Evolutionary conservation across 2,329 filamentous ascomycete species (phyloP).

Genomic region (Sclerotinia minor): DNA sequence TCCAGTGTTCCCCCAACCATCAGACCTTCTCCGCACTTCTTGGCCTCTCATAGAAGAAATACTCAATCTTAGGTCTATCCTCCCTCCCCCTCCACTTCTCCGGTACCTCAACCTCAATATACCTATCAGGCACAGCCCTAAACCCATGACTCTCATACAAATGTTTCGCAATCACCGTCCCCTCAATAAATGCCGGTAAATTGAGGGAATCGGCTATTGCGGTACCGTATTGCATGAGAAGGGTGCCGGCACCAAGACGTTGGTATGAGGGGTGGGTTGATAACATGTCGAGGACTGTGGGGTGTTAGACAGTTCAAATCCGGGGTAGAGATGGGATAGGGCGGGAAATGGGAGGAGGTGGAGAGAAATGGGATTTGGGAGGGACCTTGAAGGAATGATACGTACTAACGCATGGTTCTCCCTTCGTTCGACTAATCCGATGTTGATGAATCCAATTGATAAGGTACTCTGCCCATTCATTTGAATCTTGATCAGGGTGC

Average conservation of each 20-base stretch:
- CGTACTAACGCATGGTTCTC: slow-evolving; percentile 29
- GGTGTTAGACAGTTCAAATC: background rate
- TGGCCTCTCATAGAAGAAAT: slow-evolving; percentile 28
- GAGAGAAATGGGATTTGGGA: background rate
- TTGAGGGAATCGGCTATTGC: slow-evolving; percentile 35
- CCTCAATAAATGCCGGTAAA: slow-evolving; percentile 26
- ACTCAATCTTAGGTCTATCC: slow-evolving; percentile 25
- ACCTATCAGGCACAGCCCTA: slow-evolving; percentile 21
- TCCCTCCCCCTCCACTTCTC: slow-evolving; percentile 28
- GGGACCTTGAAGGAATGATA: background rate
- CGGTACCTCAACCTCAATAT: slow-evolving; percentile 27
- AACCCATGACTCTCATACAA: slow-evolving; percentile 34
- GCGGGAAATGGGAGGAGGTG: too few species aligned
- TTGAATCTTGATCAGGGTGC: slow-evolving; percentile 29
- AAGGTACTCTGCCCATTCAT: slow-evolving; percentile 29
- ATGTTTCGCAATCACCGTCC: slow-evolving; percentile 25
- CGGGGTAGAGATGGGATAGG: background rate
- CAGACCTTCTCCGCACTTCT: background rate
- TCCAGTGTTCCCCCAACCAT: background rate
- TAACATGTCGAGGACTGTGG: slow-evolving; percentile 41
- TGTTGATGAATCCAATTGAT: slow-evolving; percentile 27
- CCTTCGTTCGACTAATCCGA: slow-evolving; percentile 25
- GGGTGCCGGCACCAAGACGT: slow-evolving; percentile 43
- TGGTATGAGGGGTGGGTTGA: slow-evolving; percentile 44
- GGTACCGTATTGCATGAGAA: slow-evolving; percentile 45